Evolutionary conservation across 257 asterid species (phyloP).

Genomic region (Agastache rugosa): DNA sequence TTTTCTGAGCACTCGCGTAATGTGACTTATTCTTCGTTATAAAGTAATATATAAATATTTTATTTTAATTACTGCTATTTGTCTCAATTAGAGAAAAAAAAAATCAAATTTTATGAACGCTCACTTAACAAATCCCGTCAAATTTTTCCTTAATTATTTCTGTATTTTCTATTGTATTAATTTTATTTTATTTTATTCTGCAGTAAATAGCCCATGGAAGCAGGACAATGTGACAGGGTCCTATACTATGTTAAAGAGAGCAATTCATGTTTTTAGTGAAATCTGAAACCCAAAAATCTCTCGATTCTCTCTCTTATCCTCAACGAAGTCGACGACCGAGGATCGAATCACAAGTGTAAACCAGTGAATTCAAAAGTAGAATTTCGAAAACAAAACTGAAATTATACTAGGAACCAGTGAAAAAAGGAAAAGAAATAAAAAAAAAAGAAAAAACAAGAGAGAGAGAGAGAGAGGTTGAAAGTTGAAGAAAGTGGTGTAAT

Average conservation of each 20-base stretch:
- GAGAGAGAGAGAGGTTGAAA: background rate
- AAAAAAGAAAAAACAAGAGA: background rate
- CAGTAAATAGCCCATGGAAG: background rate
- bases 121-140: too few species aligned
- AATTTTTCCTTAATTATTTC: background rate
- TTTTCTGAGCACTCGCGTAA: background rate
- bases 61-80: too few species aligned
- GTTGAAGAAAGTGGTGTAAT: slow-evolving; percentile 8
- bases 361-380: slow-evolving; percentile 30
- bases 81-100: too few species aligned
- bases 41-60: too few species aligned
- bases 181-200: too few species aligned
- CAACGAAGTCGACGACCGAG: slow-evolving; percentile 35
- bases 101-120: too few species aligned
- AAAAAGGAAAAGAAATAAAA: background rate
- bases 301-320: slow-evolving; percentile 27
- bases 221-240: slow-evolving; percentile 4
- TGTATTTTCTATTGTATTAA: background rate
- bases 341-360: slow-evolving; percentile 39
- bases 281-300: slow-evolving; percentile 32
- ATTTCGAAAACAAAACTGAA: slow-evolving; percentile 15
- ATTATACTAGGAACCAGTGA: background rate
- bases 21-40: background rate
- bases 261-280: slow-evolving; percentile 33
- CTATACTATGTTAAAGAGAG: slow-evolving; percentile 26